Conservation (phyloP, 495 filamentous ascomycete genomes). For the Apodospora peruviana region DNA sequence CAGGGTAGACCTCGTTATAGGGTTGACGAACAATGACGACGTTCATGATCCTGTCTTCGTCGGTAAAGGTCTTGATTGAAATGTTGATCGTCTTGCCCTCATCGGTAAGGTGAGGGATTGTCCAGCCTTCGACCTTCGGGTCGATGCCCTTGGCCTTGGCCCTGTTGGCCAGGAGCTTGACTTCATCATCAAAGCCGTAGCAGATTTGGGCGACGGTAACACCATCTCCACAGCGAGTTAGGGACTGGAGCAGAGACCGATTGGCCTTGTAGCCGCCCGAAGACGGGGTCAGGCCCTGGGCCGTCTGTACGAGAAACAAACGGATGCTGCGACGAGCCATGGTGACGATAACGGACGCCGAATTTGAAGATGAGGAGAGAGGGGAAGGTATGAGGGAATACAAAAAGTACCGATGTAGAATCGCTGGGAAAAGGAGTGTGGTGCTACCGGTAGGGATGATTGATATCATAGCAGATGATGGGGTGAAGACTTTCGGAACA, state of each 20-base stretch:
- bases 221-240: slow-evolving; percentile 10
- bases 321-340: too few species aligned
- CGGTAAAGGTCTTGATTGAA: slow-evolving; percentile 17
- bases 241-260: slow-evolving; percentile 18
- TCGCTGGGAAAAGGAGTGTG: too few species aligned
- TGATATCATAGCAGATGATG: too few species aligned
- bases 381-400: too few species aligned
- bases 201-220: slow-evolving; percentile 22
- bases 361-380: too few species aligned
- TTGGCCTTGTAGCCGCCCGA: slow-evolving; percentile 30
- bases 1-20: slow-evolving; percentile 18
- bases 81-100: slow-evolving; percentile 1
- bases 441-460: too few species aligned
- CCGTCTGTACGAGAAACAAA: slow-evolving; percentile 27
- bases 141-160: slow-evolving; percentile 17
- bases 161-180: slow-evolving; percentile 8
- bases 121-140: slow-evolving; percentile 2
- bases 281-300: slow-evolving; percentile 24
- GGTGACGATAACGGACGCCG: too few species aligned
- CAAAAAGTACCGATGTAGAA: too few species aligned
- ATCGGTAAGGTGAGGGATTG: slow-evolving; percentile 1
- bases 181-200: slow-evolving; percentile 18
- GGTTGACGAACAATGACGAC: slow-evolving; percentile 12
- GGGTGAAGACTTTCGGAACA: too few species aligned
- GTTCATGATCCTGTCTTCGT: slow-evolving; percentile 20